These are phyloP conservation scores for Corymbia calophylla DNA, from an alignment of 441 rosid species.

Conservation along the genomic window DNA sequence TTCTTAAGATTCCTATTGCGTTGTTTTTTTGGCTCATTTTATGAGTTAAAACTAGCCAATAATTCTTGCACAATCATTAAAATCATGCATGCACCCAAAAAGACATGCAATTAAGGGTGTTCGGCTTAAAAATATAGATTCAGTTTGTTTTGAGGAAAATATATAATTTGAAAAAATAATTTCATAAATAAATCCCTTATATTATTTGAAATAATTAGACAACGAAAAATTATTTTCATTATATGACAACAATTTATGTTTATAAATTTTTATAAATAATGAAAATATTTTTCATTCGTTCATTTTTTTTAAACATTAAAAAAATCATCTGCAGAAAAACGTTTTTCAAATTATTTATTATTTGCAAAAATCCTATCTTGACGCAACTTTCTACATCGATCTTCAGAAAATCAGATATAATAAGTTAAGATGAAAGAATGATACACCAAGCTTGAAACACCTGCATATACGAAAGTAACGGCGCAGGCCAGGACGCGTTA, in stretches of 20 bases:
- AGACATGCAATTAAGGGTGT: neutral
- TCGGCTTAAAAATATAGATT: neutral
- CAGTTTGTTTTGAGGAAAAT: fast-evolving
- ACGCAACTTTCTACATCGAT: neutral
- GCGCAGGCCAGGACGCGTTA: neutral
- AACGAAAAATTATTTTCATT: no score
- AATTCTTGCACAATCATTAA: neutral
- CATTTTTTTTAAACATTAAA: neutral
- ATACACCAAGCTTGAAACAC: fast-evolving
- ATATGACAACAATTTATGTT: no score
- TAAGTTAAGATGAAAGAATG: neutral
- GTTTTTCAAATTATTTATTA: neutral
- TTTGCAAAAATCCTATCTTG: no score
- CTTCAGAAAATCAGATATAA: neutral
- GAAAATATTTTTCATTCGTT: neutral
- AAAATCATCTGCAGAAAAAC: neutral
- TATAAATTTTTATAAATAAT: fast-evolving
- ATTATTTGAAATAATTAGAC: neutral
- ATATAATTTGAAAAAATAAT: neutral
- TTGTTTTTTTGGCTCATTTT: neutral
- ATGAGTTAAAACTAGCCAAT: neutral
- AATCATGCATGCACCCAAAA: neutral
- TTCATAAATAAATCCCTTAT: fast-evolving
- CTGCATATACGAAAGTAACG: neutral
- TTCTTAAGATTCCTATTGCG: neutral